Conservation (phyloP, 2,329 filamentous ascomycete genomes). For the Lasiodiplodia theobromae region DNA sequence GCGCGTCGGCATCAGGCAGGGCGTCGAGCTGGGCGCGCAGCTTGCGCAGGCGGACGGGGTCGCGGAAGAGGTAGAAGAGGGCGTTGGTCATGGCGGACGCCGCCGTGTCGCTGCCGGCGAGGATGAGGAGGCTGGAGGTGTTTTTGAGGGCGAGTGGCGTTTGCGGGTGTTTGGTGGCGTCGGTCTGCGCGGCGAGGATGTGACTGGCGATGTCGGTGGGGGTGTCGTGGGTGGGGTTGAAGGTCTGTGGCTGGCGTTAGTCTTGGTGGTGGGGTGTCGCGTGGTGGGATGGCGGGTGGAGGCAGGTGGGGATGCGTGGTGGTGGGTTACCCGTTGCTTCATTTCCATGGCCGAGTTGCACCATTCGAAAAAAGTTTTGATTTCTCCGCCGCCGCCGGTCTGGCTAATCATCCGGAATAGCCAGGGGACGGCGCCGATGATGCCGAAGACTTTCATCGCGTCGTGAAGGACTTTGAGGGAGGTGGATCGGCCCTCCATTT, state of each 20-base stretch:
- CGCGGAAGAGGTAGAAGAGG: conserved; percentile 35
- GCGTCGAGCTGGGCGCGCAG: conserved; percentile 16
- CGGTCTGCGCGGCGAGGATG: conserved; percentile 46
- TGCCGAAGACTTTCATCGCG: conserved; percentile 44
- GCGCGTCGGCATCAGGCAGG: not conserved
- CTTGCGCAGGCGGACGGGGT: conserved; percentile 4
- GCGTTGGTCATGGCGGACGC: conserved; percentile 4
- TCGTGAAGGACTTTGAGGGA: conserved; percentile 41
- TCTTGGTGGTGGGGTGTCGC: no score
- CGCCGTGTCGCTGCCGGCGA: conserved; percentile 38
- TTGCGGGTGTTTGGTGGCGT: conserved; percentile 40
- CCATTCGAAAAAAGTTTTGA: conserved; percentile 5
- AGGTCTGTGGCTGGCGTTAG: not conserved
- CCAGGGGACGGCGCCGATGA: conserved; percentile 48
- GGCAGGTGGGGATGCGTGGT: not conserved
- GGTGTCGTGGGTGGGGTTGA: not conserved
- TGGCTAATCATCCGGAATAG: conserved; percentile 40
- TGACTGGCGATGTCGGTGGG: conserved; percentile 44
- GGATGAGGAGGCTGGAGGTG: conserved; percentile 44
- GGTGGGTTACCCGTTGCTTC: conserved; percentile 1
- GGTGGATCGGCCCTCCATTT: conserved; percentile 32
- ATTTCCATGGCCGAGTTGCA: conserved; percentile 8
- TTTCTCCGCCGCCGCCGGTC: conserved; percentile 4
- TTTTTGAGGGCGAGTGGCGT: conserved; percentile 38
- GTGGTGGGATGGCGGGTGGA: not conserved